These are phyloP conservation scores for Neonectria faginata DNA, from an alignment of 2,329 filamentous ascomycete genomes.

Conservation along the genomic window DNA sequence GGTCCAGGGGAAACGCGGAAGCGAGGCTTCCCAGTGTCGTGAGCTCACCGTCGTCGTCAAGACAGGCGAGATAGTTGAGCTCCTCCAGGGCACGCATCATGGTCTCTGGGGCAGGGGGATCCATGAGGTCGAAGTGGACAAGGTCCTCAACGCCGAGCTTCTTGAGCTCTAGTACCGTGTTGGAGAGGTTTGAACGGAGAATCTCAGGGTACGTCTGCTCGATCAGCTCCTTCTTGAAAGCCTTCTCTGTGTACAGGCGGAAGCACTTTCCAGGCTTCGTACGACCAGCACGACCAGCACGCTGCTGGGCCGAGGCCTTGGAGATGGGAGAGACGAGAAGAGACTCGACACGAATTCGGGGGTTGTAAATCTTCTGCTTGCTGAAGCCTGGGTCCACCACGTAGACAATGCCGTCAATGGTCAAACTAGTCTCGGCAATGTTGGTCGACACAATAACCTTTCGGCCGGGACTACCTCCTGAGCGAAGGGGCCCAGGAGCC, in stretches of 20 bases:
- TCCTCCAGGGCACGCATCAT: slow-evolving; percentile 98
- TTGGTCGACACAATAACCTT: slow-evolving; percentile 97
- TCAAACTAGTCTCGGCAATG: slow-evolving; percentile 97
- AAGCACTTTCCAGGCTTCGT: slow-evolving; percentile 99
- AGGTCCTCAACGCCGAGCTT: slow-evolving; percentile 96
- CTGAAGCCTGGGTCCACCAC: slow-evolving; percentile 99
- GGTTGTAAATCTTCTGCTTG: slow-evolving; percentile 99
- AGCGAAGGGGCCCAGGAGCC: slow-evolving; percentile 77
- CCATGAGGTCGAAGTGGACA: slow-evolving; percentile 99
- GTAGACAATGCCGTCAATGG: slow-evolving; percentile 98
- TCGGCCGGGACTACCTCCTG: slow-evolving; percentile 86
- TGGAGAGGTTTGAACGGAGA: slow-evolving; percentile 91
- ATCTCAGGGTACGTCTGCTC: slow-evolving; percentile 98
- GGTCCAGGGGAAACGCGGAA: slow-evolving; percentile 95
- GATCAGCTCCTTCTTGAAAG: slow-evolving; percentile 98
- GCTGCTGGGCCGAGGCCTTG: slow-evolving; percentile 95
- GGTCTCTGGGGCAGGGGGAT: slow-evolving; percentile 96
- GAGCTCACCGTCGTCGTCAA: slow-evolving; percentile 95
- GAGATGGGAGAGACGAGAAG: slow-evolving; percentile 98
- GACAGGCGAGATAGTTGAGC: slow-evolving; percentile 94
- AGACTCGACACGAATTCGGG: slow-evolving; percentile 94
- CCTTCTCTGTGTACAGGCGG: slow-evolving; percentile 91
- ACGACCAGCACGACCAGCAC: slow-evolving; percentile 98
- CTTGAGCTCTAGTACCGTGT: slow-evolving; percentile 95
- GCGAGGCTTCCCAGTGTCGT: slow-evolving; percentile 87